Evolutionary conservation across 75 land plant species (phyloP).

Genomic region (Ceratopteris richardii): DNA sequence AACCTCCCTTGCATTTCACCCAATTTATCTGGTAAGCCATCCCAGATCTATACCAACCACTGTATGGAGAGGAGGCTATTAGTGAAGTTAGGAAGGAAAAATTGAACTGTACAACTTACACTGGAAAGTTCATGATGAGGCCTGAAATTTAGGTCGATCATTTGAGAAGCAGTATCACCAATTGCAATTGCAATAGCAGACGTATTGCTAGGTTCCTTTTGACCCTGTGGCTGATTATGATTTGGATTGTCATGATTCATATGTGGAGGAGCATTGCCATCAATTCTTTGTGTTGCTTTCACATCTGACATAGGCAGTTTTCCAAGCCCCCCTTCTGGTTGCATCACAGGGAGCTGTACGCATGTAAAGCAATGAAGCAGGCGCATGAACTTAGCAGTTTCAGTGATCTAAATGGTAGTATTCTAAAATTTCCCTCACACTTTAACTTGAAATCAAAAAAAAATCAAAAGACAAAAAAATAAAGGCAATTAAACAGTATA

Average conservation of each 20-base stretch:
- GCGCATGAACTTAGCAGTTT: background rate
- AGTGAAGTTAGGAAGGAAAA: background rate
- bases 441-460: too few species aligned
- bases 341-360: background rate
- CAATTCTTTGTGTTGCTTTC: background rate
- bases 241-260: background rate
- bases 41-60: too few species aligned
- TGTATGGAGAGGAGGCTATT: background rate
- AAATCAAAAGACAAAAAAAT: too few species aligned
- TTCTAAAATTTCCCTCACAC: too few species aligned
- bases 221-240: background rate
- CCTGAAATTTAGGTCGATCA: conserved; percentile 30
- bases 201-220: conserved; percentile 21
- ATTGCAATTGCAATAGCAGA: conserved; percentile 29
- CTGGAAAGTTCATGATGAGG: conserved; percentile 11
- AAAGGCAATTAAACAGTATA: too few species aligned
- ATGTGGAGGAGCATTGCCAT: background rate
- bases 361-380: background rate
- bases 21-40: too few species aligned
- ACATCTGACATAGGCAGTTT: too few species aligned
- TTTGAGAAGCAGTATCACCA: conserved; percentile 18
- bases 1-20: too few species aligned
- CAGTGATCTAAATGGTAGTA: too few species aligned
- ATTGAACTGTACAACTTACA: background rate
- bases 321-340: too few species aligned